phyloP scores from a whole-genome alignment of 352 stramenopile species.

The Blastocystis sp. region DNA sequence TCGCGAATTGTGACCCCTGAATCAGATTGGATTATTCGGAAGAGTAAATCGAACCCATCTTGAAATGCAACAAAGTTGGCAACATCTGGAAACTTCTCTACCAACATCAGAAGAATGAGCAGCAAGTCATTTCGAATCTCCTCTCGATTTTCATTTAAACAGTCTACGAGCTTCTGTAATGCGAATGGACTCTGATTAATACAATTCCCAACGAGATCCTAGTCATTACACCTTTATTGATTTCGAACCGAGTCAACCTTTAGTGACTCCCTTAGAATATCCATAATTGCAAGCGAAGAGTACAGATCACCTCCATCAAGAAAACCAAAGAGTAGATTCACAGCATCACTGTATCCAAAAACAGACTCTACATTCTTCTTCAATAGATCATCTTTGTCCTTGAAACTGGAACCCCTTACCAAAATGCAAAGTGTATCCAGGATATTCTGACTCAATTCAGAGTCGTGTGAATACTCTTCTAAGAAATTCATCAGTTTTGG shows the following conservation, averaged over 20 bases:
- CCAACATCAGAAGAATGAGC: not conserved
- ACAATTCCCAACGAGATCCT: constrained; percentile 35
- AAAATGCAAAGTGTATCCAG: constrained; percentile 40
- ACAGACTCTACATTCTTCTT: constrained; percentile 15
- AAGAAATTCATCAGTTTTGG: constrained; percentile 18
- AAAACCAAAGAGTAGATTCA: constrained; percentile 14
- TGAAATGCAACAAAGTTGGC: constrained; percentile 62
- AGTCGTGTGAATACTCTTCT: constrained; percentile 25
- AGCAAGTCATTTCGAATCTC: constrained; percentile 61
- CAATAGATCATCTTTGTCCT: not conserved
- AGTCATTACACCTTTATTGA: not conserved
- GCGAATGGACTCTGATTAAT: constrained; percentile 33
- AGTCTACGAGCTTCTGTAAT: constrained; percentile 48
- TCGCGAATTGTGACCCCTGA: not conserved
- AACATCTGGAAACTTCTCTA: constrained; percentile 58
- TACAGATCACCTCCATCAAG: not conserved
- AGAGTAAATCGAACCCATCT: constrained; percentile 61
- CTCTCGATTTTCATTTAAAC: constrained; percentile 44
- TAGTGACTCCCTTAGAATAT: constrained; percentile 19
- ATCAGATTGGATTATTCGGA: constrained; percentile 30
- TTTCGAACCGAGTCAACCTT: not conserved
- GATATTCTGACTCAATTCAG: constrained; percentile 36
- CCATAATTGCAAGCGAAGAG: constrained; percentile 16
- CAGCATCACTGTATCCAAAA: not conserved
- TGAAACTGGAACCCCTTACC: constrained; percentile 16